Evolutionary conservation across 2,329 filamentous ascomycete genomes (phyloP).

Genomic region (Alternaria hordeiaustralica): DNA sequence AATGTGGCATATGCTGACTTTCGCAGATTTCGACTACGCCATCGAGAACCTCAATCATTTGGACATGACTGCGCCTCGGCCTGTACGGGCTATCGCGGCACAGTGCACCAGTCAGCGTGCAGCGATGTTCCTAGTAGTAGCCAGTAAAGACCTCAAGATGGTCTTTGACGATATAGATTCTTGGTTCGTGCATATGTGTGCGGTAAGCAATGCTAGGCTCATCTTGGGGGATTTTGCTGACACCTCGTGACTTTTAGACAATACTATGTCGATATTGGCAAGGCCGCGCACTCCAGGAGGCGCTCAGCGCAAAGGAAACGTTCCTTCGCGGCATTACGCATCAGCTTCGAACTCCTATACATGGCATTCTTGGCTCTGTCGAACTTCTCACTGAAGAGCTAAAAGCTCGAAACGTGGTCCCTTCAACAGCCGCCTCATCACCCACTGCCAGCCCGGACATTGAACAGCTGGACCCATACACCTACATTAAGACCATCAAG

Average conservation of each 20-base stretch:
- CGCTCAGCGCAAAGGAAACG: conserved; percentile 52
- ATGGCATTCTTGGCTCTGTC: conserved; percentile 53
- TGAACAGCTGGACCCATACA: conserved; percentile 26
- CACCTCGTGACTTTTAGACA: neutral
- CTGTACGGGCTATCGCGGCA: conserved; percentile 49
- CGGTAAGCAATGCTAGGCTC: conserved; percentile 14
- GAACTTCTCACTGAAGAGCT: conserved; percentile 55
- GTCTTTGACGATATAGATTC: conserved; percentile 58
- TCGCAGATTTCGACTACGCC: conserved; percentile 45
- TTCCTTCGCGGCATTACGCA: conserved; percentile 57
- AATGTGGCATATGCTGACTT: neutral
- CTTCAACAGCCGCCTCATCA: conserved; percentile 10
- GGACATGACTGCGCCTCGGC: conserved; percentile 30
- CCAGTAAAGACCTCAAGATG: conserved; percentile 50
- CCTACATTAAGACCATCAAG: conserved; percentile 48
- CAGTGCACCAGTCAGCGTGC: conserved; percentile 44
- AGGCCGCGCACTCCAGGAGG: conserved; percentile 49
- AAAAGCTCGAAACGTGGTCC: conserved; percentile 26
- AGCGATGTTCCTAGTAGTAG: conserved; percentile 48
- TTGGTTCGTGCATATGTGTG: conserved; percentile 55
- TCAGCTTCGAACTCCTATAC: conserved; percentile 57
- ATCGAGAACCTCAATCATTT: conserved; percentile 48
- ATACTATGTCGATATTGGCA: conserved; percentile 51
- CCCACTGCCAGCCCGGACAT: conserved; percentile 18
- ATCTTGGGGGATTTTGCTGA: neutral